phyloP scores from a whole-genome alignment of 768 basidiomycete genomes.

The Collybia mongolica region DNA sequence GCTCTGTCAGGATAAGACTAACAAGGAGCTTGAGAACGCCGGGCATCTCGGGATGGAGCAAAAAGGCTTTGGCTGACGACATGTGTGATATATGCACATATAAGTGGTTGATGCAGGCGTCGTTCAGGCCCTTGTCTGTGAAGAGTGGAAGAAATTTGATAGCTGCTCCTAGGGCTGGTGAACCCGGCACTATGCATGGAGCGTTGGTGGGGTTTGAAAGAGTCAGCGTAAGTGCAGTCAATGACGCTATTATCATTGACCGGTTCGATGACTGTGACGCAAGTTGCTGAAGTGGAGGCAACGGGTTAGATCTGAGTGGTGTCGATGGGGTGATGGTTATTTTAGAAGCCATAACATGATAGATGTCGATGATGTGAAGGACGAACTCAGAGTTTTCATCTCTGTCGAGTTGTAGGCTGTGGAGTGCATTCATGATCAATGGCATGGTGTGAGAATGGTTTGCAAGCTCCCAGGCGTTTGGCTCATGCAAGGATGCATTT shows the following conservation, averaged over 20 bases:
- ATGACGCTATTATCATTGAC: slow-evolving; percentile 66
- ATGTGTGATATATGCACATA: slow-evolving; percentile 75
- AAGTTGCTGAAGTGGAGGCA: slow-evolving; percentile 56
- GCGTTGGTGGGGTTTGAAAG: slow-evolving; percentile 62
- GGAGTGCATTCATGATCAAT: slow-evolving; percentile 64
- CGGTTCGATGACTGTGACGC: slow-evolving; percentile 65
- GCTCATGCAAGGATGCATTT: slow-evolving; percentile 75
- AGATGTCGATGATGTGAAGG: slow-evolving; percentile 68
- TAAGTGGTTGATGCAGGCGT: slow-evolving; percentile 71
- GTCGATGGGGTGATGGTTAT: slow-evolving; percentile 33
- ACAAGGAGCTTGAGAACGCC: slow-evolving; percentile 67
- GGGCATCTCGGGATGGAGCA: slow-evolving; percentile 70
- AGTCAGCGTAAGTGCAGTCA: slow-evolving; percentile 59
- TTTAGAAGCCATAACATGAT: slow-evolving; percentile 58
- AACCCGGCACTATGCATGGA: slow-evolving; percentile 48
- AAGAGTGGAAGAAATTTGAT: slow-evolving; percentile 75
- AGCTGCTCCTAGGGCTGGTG: slow-evolving; percentile 60
- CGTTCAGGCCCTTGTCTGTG: slow-evolving; percentile 65
- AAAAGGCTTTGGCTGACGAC: slow-evolving; percentile 73
- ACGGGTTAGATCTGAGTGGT: slow-evolving; percentile 42
- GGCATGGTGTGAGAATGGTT: slow-evolving; percentile 60
- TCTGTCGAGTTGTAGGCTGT: slow-evolving; percentile 54
- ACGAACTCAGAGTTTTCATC: slow-evolving; percentile 75
- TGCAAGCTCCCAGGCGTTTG: slow-evolving; percentile 62
- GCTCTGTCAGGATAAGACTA: slow-evolving; percentile 66